Evolutionary conservation across 345 rosid genomes (phyloP), one percentile per base, ranked within the genome.

Genomic region (Melaleuca alternifolia): DNA sequence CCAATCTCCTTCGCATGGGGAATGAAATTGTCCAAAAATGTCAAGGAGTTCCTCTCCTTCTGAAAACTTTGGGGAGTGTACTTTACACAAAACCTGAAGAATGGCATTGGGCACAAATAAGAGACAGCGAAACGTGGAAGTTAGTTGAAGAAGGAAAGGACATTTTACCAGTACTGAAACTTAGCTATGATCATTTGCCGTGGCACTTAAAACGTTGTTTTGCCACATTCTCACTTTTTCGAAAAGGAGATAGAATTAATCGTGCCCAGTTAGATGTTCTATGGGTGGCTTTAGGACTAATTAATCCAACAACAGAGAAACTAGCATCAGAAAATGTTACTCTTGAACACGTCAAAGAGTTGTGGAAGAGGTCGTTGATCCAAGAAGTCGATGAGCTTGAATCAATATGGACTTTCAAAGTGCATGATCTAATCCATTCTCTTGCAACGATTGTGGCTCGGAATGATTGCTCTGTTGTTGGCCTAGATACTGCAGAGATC

Each of bases 391-490:
- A 9, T 0, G 44, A 65, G 44, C 9, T 11, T 59, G 0, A 1
- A 15, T 3, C 5, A 1, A 0, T 1, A 2, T 62, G 28, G 13
- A 0, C 0, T 0, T 62, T 62, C 15, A 0, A 15, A 30, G 4
- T 30, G 44, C 76, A 62, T 0, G 44, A 62, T 30, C 76, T 62
- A 28, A 41, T 62, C 44, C 41, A 62, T 62, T 30, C 76, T 15
- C 44, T 62, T 28, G 76, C 76, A 30, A 62, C 7, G 21, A 62
- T 14, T 62, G 44, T 62, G 76, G 76, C 76, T 13, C 76, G 1
- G 28, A 9, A 15, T 14, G 21, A 62, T 14, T 62, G 0, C 76
- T 62, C 6, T 30, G 0, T 7, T 18, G 0, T 30, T 15, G 41
- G 76, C 41, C 30, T 28, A 14, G 21, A 62, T 14, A 30, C 6